Percentiles rank a stretch among this genome's conserved stretches.
phyloP scores from a whole-genome alignment of 2,329 filamentous ascomycete genomes.

The Tolypocladium tundrense region DNA sequence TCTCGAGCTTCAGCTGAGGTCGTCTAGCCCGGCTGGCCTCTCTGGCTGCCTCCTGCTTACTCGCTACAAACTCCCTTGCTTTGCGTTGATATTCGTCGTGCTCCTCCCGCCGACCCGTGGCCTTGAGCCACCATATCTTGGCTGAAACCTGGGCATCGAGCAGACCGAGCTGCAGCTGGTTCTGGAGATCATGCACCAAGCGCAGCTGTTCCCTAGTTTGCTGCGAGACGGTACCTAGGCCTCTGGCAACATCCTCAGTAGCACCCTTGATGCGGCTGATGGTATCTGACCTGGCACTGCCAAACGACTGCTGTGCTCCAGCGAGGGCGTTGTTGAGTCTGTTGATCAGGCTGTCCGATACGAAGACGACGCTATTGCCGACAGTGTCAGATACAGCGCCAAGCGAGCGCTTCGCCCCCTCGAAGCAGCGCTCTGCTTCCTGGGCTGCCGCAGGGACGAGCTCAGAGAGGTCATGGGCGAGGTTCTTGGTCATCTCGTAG shows the following conservation, averaged over 20 bases:
- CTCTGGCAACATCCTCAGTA: slow-evolving; percentile 9
- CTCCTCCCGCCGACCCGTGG: slow-evolving; percentile 38
- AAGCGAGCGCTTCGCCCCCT: slow-evolving; percentile 21
- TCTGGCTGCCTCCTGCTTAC: slow-evolving; percentile 22
- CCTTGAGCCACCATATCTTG: slow-evolving; percentile 45
- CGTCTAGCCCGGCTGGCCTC: slow-evolving; percentile 14
- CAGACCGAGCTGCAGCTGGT: slow-evolving; percentile 33
- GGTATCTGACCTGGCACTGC: slow-evolving; percentile 9
- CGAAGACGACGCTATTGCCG: slow-evolving; percentile 11
- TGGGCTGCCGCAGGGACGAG: slow-evolving; percentile 28
- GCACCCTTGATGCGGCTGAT: slow-evolving; percentile 8
- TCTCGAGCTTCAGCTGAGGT: slow-evolving; percentile 15
- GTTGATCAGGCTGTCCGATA: slow-evolving; percentile 17
- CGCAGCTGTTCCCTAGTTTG: slow-evolving; percentile 11
- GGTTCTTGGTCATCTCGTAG: slow-evolving; percentile 31
- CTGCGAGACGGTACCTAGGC: slow-evolving; percentile 7
- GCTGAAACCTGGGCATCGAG: slow-evolving; percentile 45
- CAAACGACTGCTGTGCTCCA: slow-evolving; percentile 13
- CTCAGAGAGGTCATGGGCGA: slow-evolving; percentile 31
- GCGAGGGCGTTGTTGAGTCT: slow-evolving; percentile 10
- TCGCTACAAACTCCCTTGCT: slow-evolving; percentile 31
- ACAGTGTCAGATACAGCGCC: slow-evolving; percentile 19
- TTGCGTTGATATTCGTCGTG: slow-evolving; percentile 35
- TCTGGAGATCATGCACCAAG: slow-evolving; percentile 17
- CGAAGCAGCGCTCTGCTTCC: slow-evolving; percentile 26